Conservation (phyloP, 2,329 filamentous ascomycete genomes). For the Epichloe brachyelytri region DNA sequence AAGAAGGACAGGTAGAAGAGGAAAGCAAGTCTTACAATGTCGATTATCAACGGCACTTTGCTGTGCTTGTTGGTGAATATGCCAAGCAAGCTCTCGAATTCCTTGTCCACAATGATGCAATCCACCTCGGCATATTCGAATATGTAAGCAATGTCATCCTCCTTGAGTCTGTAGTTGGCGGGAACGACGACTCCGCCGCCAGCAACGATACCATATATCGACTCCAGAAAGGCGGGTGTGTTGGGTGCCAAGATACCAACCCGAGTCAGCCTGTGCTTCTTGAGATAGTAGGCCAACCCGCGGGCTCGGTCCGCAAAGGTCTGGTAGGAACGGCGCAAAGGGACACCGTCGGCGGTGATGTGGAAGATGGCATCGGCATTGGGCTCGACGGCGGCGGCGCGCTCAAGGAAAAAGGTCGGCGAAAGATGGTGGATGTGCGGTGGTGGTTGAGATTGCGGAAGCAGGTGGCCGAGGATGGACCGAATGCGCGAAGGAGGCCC, state of each 20-base stretch:
- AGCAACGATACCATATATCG: slow-evolving; percentile 75
- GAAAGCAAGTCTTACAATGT: slow-evolving; percentile 32
- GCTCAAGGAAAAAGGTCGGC: slow-evolving; percentile 75
- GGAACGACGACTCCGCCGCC: slow-evolving; percentile 67
- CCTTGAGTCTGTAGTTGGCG: slow-evolving; percentile 53
- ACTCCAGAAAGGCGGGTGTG: slow-evolving; percentile 86
- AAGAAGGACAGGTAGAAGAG: neutral
- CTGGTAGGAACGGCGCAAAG: slow-evolving; percentile 63
- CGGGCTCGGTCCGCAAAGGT: slow-evolving; percentile 76
- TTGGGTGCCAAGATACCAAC: slow-evolving; percentile 85
- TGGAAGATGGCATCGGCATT: slow-evolving; percentile 77
- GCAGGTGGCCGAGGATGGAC: slow-evolving; percentile 40
- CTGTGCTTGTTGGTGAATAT: slow-evolving; percentile 49
- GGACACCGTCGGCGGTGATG: slow-evolving; percentile 61
- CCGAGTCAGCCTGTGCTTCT: slow-evolving; percentile 57
- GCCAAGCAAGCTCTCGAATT: slow-evolving; percentile 61
- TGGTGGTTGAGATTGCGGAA: slow-evolving; percentile 27
- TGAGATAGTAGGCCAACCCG: slow-evolving; percentile 78
- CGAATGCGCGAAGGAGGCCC: slow-evolving; percentile 46
- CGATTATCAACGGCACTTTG: slow-evolving; percentile 59
- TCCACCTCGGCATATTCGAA: slow-evolving; percentile 81
- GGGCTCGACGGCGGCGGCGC: slow-evolving; percentile 80
- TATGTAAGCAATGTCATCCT: slow-evolving; percentile 81
- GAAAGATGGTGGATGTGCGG: slow-evolving; percentile 66
- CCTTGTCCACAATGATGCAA: slow-evolving; percentile 71